Percentiles rank a stretch among this genome's conserved stretches.
These are phyloP conservation scores for Euclidium syriacum DNA, from an alignment of 345 rosid genomes.

Conservation along the genomic window DNA sequence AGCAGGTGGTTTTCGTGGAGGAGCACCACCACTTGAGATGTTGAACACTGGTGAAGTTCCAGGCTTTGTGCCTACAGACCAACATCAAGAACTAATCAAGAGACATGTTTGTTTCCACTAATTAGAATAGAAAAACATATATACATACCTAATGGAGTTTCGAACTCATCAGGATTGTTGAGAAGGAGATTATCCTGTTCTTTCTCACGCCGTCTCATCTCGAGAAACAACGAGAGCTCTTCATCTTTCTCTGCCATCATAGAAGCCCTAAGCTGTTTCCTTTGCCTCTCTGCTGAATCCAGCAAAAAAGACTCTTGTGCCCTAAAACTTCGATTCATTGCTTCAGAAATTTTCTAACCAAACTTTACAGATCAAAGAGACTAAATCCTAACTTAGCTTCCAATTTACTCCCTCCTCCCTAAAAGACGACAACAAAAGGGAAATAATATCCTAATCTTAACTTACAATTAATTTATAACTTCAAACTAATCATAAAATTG, in stretches of 20 bases:
- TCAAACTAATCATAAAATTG: constrained; percentile 6
- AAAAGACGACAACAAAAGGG: not conserved
- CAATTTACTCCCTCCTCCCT: constrained; percentile 26
- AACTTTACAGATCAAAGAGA: constrained; percentile 29
- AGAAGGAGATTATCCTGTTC: constrained; percentile 60
- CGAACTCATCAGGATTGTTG: constrained; percentile 55
- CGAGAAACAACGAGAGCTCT: constrained; percentile 84
- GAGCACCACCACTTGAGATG: constrained; percentile 48
- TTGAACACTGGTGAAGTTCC: constrained; percentile 83
- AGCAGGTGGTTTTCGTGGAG: constrained; percentile 54
- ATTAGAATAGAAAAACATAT: not conserved
- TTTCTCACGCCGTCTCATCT: constrained; percentile 87
- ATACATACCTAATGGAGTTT: constrained; percentile 64
- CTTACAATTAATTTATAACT: not conserved
- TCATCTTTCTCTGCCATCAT: constrained; percentile 91
- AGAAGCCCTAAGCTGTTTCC: constrained; percentile 73
- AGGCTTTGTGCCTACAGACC: constrained; percentile 58
- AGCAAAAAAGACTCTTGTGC: constrained; percentile 69
- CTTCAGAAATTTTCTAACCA: constrained; percentile 14
- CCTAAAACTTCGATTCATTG: constrained; percentile 96
- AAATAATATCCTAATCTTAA: constrained; percentile 29
- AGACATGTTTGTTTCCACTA: not conserved
- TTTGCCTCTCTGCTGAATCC: constrained; percentile 65
- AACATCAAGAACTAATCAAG: not conserved
- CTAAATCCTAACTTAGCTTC: constrained; percentile 36